A percentile compares a stretch with the other conserved stretches of the same genome.
phyloP scores from a whole-genome alignment of 2,329 filamentous ascomycete genomes.

The Zymoseptoria pseudotritici region DNA sequence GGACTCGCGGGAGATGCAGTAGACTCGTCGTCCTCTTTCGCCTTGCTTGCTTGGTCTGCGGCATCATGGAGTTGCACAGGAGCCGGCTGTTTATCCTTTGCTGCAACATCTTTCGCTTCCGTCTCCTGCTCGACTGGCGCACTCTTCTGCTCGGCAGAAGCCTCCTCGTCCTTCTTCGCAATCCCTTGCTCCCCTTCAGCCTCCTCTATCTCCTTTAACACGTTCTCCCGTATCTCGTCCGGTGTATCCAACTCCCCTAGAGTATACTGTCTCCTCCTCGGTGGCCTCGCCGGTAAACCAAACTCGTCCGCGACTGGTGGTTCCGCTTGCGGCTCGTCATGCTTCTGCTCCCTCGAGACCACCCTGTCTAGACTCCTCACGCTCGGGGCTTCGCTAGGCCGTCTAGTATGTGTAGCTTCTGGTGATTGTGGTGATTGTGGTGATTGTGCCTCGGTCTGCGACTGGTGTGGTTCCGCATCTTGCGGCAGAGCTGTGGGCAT shows the following conservation, averaged over 20 bases:
- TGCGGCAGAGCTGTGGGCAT: not conserved
- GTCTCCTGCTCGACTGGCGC: not conserved
- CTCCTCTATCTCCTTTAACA: constrained; percentile 13
- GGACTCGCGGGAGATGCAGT: constrained; percentile 9
- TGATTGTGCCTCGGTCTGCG: not conserved
- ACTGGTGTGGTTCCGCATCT: not conserved
- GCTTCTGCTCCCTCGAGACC: constrained; percentile 5
- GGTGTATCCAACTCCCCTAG: constrained; percentile 21
- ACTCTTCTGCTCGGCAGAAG: not conserved
- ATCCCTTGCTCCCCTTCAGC: constrained; percentile 17
- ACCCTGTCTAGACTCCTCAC: not conserved
- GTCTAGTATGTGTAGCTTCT: not conserved
- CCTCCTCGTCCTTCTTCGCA: constrained; percentile 5
- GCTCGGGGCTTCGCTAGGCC: not conserved
- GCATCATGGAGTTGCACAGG: not conserved
- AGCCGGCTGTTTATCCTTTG: not conserved
- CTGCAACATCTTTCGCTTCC: constrained; percentile 3
- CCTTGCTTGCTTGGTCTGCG: not conserved
- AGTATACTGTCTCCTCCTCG: constrained; percentile 22
- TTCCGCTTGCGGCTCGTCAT: constrained; percentile 18
- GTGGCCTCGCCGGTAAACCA: constrained; percentile 29
- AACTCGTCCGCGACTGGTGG: constrained; percentile 31
- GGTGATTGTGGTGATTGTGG: not conserved
- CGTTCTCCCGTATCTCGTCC: constrained; percentile 12
- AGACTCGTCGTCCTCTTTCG: not conserved